Evolutionary conservation across 192 early-diverging fungal species (phyloP), one percentile per base, ranked within the genome.

Genomic region (Pilobolus umbonatus): DNA sequence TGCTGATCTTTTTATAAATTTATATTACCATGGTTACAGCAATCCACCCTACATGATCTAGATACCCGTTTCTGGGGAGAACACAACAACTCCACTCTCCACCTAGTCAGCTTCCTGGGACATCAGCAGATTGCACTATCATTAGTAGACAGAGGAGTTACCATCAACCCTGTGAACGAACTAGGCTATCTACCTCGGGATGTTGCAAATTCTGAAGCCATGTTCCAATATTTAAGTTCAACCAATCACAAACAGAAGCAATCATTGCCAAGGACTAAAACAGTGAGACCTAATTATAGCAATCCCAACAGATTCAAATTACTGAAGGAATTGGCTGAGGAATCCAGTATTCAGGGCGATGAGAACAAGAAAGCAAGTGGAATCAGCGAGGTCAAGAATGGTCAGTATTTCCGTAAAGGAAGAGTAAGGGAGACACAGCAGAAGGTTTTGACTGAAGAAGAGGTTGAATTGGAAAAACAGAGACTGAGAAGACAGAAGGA

Each of bases 201-300:
- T 31, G 28, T 62, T 17, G 28, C 60, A 10, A 30, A 11, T n/a
- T 40, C 24, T 28, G 53, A 61, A 38, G 17, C 14, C 8, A 46
- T 55, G 5, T 1, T 39, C 3, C 30, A 46, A 24, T 54, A 15
- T 5, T 22, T 57, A 19, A 5, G 32, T 9, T 10, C 40, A 46
- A 10, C 9, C 10, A 12, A 19, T 11, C 51, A 24, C 2, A 22
- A 43, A 17, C 21, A 54, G 38, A 35, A 24, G 24, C 35, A 54
- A 21, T 15, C 34, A 11, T 35, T n/a, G 24, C 31, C 9, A 50
- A 24, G 52, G 6, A 34, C 67, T 6, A 68, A 60, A 36, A 11
- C 34, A 11, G 29, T 57, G 6, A 49, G 66, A 14, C 60, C 67
- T 5, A 68, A 62, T 58, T 62, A 62, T 55, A 62, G 55, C 32